Conservation (phyloP, 1,284 basidiomycete genomes). For the Flammula alnicola region DNA sequence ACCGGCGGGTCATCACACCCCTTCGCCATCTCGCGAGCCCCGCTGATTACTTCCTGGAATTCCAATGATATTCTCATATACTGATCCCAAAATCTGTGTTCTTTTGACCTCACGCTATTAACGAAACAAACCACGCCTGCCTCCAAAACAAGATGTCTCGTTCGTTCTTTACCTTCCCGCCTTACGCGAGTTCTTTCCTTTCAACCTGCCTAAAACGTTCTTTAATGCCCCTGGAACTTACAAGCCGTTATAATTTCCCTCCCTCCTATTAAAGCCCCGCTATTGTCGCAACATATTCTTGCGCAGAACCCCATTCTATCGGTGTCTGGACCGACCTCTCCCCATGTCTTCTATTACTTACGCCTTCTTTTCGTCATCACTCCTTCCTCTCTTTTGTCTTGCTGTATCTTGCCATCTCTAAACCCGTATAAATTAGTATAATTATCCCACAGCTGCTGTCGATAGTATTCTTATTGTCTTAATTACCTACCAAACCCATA, state of each 20-base stretch:
- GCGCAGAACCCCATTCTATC: constrained; percentile 27
- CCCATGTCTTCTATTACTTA: constrained; percentile 12
- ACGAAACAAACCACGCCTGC: constrained; percentile 35
- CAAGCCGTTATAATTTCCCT: constrained; percentile 30
- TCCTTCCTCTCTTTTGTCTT: constrained; percentile 25
- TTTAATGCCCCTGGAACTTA: constrained; percentile 14
- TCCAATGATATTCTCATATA: constrained; percentile 25
- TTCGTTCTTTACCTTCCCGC: constrained; percentile 32
- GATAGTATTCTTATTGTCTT: constrained; percentile 22
- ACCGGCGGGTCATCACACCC: constrained; percentile 20
- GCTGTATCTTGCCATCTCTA: constrained; percentile 25
- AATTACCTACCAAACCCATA: constrained; percentile 16
- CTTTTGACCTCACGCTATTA: constrained; percentile 33
- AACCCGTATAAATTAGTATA: constrained; percentile 15
- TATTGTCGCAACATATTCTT: constrained; percentile 28
- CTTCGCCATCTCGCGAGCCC: constrained; percentile 13
- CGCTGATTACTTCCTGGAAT: no score
- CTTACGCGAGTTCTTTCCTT: constrained; percentile 28
- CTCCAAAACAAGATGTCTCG: constrained; percentile 30
- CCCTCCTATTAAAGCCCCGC: constrained; percentile 27
- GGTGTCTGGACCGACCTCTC: constrained; percentile 24
- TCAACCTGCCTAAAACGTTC: constrained; percentile 22
- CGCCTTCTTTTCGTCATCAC: constrained; percentile 22
- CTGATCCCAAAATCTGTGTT: constrained; percentile 21
- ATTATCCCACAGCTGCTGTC: constrained; percentile 22